phyloP scores from a whole-genome alignment of 345 rosid genomes.

The Brassica rapa region DNA sequence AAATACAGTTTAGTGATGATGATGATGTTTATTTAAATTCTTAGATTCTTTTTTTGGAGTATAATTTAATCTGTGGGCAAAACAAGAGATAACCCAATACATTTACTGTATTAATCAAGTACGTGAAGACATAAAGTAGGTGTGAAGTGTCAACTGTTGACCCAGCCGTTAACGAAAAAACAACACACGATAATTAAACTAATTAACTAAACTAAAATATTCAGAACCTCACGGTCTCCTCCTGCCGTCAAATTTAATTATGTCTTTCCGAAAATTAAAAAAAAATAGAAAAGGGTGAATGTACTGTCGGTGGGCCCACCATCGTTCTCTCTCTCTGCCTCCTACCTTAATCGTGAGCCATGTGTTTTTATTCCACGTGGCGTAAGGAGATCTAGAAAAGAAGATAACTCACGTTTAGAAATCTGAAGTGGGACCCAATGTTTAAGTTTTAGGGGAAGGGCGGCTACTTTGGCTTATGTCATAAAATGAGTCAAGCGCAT shows the following conservation, averaged over 20 bases:
- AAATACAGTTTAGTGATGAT: slow-evolving; percentile 1
- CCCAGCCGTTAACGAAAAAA: slow-evolving; percentile 11
- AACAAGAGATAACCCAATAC: slow-evolving; percentile 11
- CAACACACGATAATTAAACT: not conserved
- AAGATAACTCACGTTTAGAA: not conserved
- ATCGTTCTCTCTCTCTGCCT: not conserved
- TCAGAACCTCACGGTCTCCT: slow-evolving; percentile 15
- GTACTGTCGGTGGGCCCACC: slow-evolving; percentile 29
- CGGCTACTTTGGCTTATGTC: slow-evolving; percentile 27
- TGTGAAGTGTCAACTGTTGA: slow-evolving; percentile 33
- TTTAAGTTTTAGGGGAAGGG: not conserved
- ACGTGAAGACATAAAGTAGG: slow-evolving; percentile 30
- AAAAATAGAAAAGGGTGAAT: not conserved
- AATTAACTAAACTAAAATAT: not conserved
- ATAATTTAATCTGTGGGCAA: slow-evolving; percentile 1
- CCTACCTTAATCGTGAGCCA: not conserved
- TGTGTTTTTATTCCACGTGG: slow-evolving; percentile 12
- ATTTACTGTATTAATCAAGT: slow-evolving; percentile 7
- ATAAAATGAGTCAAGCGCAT: slow-evolving; percentile 5
- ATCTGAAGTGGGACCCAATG: not conserved
- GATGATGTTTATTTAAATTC: not conserved
- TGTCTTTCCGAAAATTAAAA: not conserved
- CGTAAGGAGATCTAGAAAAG: not conserved
- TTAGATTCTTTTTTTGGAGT: too few species aligned
- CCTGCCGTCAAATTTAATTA: slow-evolving; percentile 33